phyloP scores from a whole-genome alignment of 2,329 filamentous ascomycete genomes.

The Zopfia rhizophila region DNA sequence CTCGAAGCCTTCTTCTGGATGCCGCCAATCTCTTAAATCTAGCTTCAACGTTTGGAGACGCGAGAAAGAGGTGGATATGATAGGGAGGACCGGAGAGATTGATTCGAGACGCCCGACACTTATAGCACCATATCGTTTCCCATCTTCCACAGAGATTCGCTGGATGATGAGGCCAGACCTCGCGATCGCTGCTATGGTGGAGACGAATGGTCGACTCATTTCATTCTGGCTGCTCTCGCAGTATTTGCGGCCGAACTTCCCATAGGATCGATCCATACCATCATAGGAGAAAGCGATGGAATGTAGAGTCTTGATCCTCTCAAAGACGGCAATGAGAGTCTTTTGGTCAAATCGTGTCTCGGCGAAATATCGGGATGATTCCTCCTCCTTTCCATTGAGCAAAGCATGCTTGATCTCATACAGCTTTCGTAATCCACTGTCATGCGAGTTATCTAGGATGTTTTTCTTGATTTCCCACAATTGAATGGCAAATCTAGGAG shows the following conservation, averaged over 20 bases:
- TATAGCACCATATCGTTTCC: constrained; percentile 25
- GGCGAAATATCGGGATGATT: constrained; percentile 32
- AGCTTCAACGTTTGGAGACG: constrained; percentile 27
- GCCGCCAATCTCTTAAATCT: constrained; percentile 42
- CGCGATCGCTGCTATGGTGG: constrained; percentile 33
- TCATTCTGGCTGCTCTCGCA: constrained; percentile 38
- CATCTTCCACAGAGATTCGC: constrained; percentile 14
- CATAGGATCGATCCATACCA: constrained; percentile 27
- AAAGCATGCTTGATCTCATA: constrained; percentile 1
- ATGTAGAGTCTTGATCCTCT: constrained; percentile 25
- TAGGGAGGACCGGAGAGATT: constrained; percentile 23
- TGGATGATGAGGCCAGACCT: constrained; percentile 19
- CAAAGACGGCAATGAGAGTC: constrained; percentile 28
- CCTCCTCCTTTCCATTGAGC: constrained; percentile 15
- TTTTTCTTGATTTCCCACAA: constrained; percentile 31
- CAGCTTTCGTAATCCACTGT: constrained; percentile 8
- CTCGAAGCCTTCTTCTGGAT: constrained; percentile 34
- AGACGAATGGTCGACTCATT: constrained; percentile 41
- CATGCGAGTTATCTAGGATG: too few species aligned
- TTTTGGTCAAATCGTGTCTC: constrained; percentile 39
- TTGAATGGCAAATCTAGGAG: constrained; percentile 33
- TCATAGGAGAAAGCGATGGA: constrained; percentile 26
- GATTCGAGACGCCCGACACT: constrained; percentile 34
- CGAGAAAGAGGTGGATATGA: constrained; percentile 22
- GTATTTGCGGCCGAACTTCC: constrained; percentile 28